phyloP scores from a whole-genome alignment of 306 rosid species.

The Cucumis cinereus region DNA sequence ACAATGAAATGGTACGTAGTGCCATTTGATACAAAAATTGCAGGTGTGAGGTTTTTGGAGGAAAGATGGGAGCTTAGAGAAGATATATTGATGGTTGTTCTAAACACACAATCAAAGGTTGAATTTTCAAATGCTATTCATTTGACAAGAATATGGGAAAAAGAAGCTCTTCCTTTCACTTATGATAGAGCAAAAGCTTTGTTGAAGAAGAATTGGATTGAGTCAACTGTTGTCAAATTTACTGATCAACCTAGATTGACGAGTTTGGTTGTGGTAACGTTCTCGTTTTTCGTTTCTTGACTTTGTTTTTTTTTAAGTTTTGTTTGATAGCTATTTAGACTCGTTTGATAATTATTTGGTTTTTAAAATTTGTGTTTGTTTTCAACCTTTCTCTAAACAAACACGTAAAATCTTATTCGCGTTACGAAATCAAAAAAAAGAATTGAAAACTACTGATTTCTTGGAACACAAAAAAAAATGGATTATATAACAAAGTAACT shows the following conservation, averaged over 20 bases:
- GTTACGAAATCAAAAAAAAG: no score
- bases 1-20: not conserved
- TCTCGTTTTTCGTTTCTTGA: not conserved
- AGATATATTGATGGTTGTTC: not conserved
- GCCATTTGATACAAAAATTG: not conserved
- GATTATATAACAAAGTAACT: no score
- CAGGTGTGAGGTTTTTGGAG: not conserved
- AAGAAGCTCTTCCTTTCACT: not conserved
- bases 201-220: not conserved
- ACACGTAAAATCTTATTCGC: no score
- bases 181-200: not conserved
- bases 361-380: no score
- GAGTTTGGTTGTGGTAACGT: not conserved
- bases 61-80: conserved; percentile 7
- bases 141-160: not conserved
- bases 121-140: not conserved
- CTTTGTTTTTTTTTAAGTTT: no score
- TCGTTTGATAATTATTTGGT: no score
- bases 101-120: not conserved
- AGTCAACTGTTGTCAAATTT: not conserved
- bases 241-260: not conserved
- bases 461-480: no score
- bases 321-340: no score
- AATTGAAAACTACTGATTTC: no score
- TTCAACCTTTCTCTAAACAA: no score